These are phyloP conservation scores for Psidium friedrichsthalianum DNA, from an alignment of 345 rosid genomes.

Conservation along the genomic window DNA sequence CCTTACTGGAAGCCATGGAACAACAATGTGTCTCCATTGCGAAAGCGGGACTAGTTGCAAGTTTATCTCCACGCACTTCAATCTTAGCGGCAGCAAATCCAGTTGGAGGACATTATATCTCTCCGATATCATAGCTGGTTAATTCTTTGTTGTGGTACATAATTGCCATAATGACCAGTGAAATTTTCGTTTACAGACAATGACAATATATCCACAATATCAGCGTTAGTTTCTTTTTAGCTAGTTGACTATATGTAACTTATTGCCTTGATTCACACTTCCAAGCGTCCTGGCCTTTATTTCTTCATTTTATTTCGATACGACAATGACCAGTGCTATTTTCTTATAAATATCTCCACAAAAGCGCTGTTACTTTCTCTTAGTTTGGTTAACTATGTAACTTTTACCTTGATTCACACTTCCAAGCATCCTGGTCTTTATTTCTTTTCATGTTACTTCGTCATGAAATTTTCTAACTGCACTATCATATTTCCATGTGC, in stretches of 20 bases:
- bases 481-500: background rate
- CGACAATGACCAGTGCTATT: background rate
- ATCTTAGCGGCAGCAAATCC: conserved; percentile 98
- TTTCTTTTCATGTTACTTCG: background rate
- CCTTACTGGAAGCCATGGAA: conserved; percentile 98
- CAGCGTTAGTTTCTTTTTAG: background rate
- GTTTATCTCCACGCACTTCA: conserved; percentile 91
- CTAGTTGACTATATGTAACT: background rate
- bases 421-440: background rate
- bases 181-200: background rate
- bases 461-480: background rate
- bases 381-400: background rate
- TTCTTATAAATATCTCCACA: background rate
- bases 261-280: background rate
- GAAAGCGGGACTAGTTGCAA: conserved; percentile 96
- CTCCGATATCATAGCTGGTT: background rate
- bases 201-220: background rate
- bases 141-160: background rate
- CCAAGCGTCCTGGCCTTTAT: background rate
- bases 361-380: background rate
- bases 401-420: background rate
- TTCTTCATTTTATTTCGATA: background rate
- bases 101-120: conserved; percentile 80
- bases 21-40: conserved; percentile 98
- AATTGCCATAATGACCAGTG: background rate